These are phyloP conservation scores for Paspalum vaginatum DNA, from an alignment of 176 grass and related monocot genomes.

Conservation along the genomic window DNA sequence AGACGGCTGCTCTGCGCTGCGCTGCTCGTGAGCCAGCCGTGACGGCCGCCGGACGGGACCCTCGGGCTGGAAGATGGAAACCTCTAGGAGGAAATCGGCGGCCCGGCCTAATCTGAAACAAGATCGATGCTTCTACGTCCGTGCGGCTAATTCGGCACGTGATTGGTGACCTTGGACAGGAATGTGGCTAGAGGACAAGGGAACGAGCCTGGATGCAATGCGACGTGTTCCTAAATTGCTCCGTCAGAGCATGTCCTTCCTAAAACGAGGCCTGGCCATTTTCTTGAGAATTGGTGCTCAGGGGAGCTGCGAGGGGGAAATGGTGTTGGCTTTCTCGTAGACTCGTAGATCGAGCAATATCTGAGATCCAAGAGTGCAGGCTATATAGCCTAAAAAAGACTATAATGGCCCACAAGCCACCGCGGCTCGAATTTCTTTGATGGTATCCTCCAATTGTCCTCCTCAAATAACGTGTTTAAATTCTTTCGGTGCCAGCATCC, in stretches of 20 bases:
- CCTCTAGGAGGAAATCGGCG: neutral
- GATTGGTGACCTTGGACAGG: neutral
- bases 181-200: neutral
- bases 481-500: no score
- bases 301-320: neutral
- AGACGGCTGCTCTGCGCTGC: neutral
- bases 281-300: neutral
- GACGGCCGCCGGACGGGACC: neutral
- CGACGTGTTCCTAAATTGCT: neutral
- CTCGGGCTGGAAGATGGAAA: neutral
- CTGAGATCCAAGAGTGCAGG: no score
- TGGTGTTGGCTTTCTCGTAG: no score
- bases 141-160: conserved; percentile 10
- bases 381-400: no score
- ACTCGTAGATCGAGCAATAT: no score
- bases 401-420: no score
- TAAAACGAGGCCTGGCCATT: neutral
- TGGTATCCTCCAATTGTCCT: no score
- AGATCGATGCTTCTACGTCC: neutral
- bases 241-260: neutral
- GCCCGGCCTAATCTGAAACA: neutral
- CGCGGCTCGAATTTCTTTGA: no score
- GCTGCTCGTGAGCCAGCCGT: neutral
- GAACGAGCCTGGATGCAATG: neutral
- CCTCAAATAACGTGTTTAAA: no score